Evolutionary conservation across 148 eudicot genomes (phyloP).

Genomic region (Rhododendron henanense): DNA sequence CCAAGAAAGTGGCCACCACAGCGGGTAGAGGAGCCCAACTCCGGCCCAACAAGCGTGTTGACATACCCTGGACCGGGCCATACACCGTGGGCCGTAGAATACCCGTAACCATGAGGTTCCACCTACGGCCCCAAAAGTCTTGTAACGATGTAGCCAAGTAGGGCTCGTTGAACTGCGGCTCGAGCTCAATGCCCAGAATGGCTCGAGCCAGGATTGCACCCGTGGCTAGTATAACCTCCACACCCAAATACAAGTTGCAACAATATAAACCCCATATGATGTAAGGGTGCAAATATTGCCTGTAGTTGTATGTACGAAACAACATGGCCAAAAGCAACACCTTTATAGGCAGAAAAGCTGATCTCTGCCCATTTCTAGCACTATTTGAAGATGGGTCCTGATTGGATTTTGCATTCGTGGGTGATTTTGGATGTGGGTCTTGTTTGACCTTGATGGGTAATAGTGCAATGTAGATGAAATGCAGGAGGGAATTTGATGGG

Average conservation of each 20-base stretch:
- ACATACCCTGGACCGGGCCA: slow-evolving; percentile 26
- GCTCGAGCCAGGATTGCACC: slow-evolving; percentile 29
- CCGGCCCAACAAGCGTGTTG: slow-evolving; percentile 14
- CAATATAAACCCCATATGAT: slow-evolving; percentile 31
- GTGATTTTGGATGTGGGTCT: not conserved
- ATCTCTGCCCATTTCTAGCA: not conserved
- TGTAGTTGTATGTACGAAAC: slow-evolving; percentile 19
- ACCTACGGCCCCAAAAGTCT: slow-evolving; percentile 69
- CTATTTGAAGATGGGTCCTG: not conserved
- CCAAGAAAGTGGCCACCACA: slow-evolving; percentile 35
- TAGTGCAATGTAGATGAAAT: slow-evolving; percentile 37
- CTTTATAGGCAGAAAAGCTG: slow-evolving; percentile 19
- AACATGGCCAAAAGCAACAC: slow-evolving; percentile 24
- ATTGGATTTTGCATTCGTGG: not conserved
- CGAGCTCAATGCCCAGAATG: slow-evolving; percentile 37
- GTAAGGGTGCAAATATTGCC: slow-evolving; percentile 17
- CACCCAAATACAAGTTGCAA: slow-evolving; percentile 36
- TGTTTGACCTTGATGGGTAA: slow-evolving; percentile 49
- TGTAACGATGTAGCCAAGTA: slow-evolving; percentile 54
- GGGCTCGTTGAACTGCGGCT: slow-evolving; percentile 53
- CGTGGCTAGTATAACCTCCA: slow-evolving; percentile 32
- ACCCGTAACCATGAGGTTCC: slow-evolving; percentile 62
- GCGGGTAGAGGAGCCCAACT: slow-evolving; percentile 16
- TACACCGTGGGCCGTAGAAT: slow-evolving; percentile 42
- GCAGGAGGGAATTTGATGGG: slow-evolving; percentile 33